These are phyloP conservation scores for Teratosphaeria epicoccoides DNA, from an alignment of 2,329 filamentous ascomycete species.

Conservation along the genomic window DNA sequence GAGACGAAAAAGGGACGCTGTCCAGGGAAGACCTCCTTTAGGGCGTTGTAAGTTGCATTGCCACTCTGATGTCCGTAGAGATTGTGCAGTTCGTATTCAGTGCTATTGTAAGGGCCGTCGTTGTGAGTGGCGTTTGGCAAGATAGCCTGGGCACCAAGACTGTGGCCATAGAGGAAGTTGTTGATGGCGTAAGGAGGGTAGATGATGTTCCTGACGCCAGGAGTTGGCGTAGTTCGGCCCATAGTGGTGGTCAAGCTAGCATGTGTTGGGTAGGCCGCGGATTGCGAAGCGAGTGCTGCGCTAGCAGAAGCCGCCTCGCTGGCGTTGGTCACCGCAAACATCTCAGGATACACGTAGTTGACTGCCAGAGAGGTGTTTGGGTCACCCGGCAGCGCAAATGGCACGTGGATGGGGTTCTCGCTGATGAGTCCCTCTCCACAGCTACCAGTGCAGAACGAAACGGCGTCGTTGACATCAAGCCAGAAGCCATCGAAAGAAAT, in stretches of 20 bases:
- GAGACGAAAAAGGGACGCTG: slow-evolving; percentile 19
- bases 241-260: slow-evolving; percentile 8
- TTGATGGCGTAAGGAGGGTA: slow-evolving; percentile 25
- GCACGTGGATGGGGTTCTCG: slow-evolving; percentile 28
- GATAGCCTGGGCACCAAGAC: slow-evolving; percentile 13
- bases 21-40: slow-evolving; percentile 15
- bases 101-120: slow-evolving; percentile 14
- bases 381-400: slow-evolving; percentile 46
- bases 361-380: slow-evolving; percentile 12
- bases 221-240: slow-evolving; percentile 17
- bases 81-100: slow-evolving; percentile 17
- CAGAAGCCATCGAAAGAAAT: slow-evolving; percentile 17
- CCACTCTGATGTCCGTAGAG: slow-evolving; percentile 16
- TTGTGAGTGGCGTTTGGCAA: slow-evolving; percentile 15
- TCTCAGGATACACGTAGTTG: slow-evolving; percentile 48
- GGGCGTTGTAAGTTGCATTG: slow-evolving; percentile 18
- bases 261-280: slow-evolving; percentile 27
- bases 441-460: slow-evolving; percentile 15
- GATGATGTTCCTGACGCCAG: slow-evolving; percentile 21
- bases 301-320: slow-evolving; percentile 55
- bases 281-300: slow-evolving; percentile 30
- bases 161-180: slow-evolving; percentile 25
- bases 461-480: slow-evolving; percentile 18
- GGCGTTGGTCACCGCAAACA: slow-evolving; percentile 56
- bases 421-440: slow-evolving; percentile 12